Percentiles rank a stretch among this genome's conserved stretches.
phyloP scores from a whole-genome alignment of 2,329 filamentous ascomycete genomes.

The Verticillium dahliae region DNA sequence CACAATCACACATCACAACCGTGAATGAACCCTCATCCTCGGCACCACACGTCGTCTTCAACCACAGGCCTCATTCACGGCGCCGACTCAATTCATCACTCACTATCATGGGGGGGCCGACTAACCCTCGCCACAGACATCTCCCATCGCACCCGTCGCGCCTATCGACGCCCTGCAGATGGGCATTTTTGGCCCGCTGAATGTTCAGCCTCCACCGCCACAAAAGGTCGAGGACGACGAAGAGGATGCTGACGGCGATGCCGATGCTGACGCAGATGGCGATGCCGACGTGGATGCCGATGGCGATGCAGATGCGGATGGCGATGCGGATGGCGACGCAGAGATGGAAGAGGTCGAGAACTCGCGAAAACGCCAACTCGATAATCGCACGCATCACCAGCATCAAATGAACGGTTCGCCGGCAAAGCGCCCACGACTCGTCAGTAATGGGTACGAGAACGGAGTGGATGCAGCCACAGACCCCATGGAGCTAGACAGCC shows the following conservation, averaged over 20 bases:
- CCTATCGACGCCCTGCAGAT: slow-evolving; percentile 38
- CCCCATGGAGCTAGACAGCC: slow-evolving; percentile 55
- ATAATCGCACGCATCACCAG: slow-evolving; percentile 34
- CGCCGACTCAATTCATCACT: not conserved
- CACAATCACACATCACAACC: not conserved
- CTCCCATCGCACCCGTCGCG: slow-evolving; percentile 36
- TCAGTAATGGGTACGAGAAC: slow-evolving; percentile 55
- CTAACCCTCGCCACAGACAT: slow-evolving; percentile 34
- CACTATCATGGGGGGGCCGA: not conserved
- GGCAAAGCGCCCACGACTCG: slow-evolving; percentile 49
- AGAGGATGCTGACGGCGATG: slow-evolving; percentile 26
- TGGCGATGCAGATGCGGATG: slow-evolving; percentile 10
- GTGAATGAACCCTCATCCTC: not conserved
- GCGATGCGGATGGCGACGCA: not conserved
- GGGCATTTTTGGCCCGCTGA: slow-evolving; percentile 53
- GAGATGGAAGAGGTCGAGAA: slow-evolving; percentile 32
- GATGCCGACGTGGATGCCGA: slow-evolving; percentile 29
- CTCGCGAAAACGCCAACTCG: slow-evolving; percentile 44
- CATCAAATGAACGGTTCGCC: slow-evolving; percentile 48
- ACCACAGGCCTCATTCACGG: not conserved
- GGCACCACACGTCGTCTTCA: not conserved
- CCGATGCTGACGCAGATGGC: slow-evolving; percentile 26
- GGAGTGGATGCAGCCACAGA: slow-evolving; percentile 37
- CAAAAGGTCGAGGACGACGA: slow-evolving; percentile 29
- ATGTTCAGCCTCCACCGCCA: slow-evolving; percentile 37